Evolutionary conservation across 176 grass and related monocot species (phyloP).

Genomic region (Triticum turgidum): DNA sequence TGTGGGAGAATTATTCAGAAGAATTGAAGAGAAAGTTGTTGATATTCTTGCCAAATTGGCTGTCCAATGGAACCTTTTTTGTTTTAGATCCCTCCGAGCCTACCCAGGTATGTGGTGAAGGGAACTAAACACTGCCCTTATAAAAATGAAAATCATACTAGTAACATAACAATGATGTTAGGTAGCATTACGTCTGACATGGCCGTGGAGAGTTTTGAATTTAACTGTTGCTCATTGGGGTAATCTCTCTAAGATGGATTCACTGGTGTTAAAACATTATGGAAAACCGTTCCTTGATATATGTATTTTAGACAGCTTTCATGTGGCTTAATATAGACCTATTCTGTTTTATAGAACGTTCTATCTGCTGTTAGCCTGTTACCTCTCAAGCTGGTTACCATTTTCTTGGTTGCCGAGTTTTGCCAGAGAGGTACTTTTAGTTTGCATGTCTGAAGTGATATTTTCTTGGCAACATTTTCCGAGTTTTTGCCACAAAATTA

Average conservation of each 20-base stretch:
- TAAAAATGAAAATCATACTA: neutral
- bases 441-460: neutral
- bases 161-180: neutral
- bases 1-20: constrained; percentile 69
- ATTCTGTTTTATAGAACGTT: neutral
- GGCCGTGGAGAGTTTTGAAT: neutral
- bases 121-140: neutral
- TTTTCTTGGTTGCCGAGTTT: neutral
- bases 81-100: constrained; percentile 41
- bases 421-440: neutral
- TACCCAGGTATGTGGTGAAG: constrained; percentile 25
- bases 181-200: neutral
- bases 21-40: constrained; percentile 50
- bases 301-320: constrained; percentile 16
- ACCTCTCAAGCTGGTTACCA: neutral
- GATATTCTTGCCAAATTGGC: constrained; percentile 55
- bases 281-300: neutral
- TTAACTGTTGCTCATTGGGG: neutral
- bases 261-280: neutral
- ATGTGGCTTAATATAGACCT: neutral
- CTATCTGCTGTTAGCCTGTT: neutral
- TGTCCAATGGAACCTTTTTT: constrained; percentile 59
- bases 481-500: constrained; percentile 1
- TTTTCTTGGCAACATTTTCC: neutral
- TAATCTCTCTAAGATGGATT: constrained; percentile 17